Evolutionary conservation across 306 rosid genomes (phyloP).

Genomic region (Cicer yamashitae): DNA sequence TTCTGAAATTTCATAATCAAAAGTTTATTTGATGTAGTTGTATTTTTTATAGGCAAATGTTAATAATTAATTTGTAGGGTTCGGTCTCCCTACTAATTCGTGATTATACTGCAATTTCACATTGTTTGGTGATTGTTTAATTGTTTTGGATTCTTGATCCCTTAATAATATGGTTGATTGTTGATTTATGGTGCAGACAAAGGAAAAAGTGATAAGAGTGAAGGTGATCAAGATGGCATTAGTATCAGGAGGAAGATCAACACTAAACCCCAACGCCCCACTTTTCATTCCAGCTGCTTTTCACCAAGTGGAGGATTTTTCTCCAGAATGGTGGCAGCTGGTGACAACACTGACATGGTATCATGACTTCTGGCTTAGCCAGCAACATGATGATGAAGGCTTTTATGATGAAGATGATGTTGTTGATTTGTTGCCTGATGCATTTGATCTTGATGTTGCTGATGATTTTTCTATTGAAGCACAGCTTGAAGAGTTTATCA

Average conservation of each 20-base stretch:
- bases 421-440: slow-evolving; percentile 68
- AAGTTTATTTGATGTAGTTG: background rate
- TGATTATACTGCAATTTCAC: slow-evolving; percentile 9
- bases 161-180: slow-evolving; percentile 9
- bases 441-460: slow-evolving; percentile 70
- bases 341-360: slow-evolving; percentile 85
- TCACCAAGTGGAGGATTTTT: slow-evolving; percentile 89
- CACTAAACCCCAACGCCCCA: slow-evolving; percentile 85
- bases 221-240: slow-evolving; percentile 62
- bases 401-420: slow-evolving; percentile 54
- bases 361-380: slow-evolving; percentile 85
- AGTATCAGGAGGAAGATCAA: slow-evolving; percentile 73
- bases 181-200: slow-evolving; percentile 45
- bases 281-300: slow-evolving; percentile 80
- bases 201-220: slow-evolving; percentile 30
- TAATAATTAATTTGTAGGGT: too few species aligned
- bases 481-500: slow-evolving; percentile 77
- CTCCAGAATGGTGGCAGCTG: slow-evolving; percentile 95
- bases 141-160: background rate
- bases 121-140: background rate
- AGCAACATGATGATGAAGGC: slow-evolving; percentile 64
- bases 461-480: slow-evolving; percentile 71
- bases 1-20: background rate
- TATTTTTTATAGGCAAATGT: too few species aligned
- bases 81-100: too few species aligned